phyloP scores from a whole-genome alignment of 495 filamentous ascomycete species.

The Cercophora sp. region DNA sequence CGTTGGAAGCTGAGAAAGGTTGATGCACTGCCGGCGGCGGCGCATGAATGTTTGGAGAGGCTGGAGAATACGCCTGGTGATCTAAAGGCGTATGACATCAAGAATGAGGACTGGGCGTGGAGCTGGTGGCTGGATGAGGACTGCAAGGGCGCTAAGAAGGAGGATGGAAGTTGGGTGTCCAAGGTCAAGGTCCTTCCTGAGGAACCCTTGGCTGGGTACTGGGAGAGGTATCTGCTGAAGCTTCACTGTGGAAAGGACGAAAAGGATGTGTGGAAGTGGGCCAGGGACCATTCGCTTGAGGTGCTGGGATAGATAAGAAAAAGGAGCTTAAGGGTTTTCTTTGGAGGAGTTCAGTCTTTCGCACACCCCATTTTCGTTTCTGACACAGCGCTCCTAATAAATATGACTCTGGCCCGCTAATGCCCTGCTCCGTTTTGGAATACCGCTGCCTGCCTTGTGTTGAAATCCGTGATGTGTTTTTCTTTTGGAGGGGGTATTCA shows the following conservation, averaged over 20 bases:
- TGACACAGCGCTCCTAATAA: too few species aligned
- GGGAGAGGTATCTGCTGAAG: constrained; percentile 27
- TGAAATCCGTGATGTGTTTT: too few species aligned
- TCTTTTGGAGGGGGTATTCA: too few species aligned
- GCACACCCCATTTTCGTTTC: too few species aligned
- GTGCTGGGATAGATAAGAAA: background rate
- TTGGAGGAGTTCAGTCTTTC: too few species aligned
- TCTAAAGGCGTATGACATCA: background rate
- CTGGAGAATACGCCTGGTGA: background rate
- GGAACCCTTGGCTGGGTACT: constrained; percentile 31
- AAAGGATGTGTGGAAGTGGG: constrained; percentile 27
- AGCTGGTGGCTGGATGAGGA: constrained; percentile 22
- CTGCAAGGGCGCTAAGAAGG: constrained; percentile 3
- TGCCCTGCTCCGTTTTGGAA: too few species aligned
- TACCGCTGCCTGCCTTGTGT: too few species aligned
- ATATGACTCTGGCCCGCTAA: too few species aligned
- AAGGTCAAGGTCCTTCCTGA: constrained; percentile 17
- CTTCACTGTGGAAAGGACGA: constrained; percentile 13
- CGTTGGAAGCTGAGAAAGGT: background rate
- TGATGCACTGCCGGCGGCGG: background rate
- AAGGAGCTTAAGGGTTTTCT: too few species aligned
- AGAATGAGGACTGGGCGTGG: constrained; percentile 19
- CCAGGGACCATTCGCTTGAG: background rate
- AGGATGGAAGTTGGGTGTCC: constrained; percentile 11
- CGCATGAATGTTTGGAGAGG: background rate